phyloP scores from a whole-genome alignment of 2,329 filamentous ascomycete genomes.

The Exophiala bonariae region DNA sequence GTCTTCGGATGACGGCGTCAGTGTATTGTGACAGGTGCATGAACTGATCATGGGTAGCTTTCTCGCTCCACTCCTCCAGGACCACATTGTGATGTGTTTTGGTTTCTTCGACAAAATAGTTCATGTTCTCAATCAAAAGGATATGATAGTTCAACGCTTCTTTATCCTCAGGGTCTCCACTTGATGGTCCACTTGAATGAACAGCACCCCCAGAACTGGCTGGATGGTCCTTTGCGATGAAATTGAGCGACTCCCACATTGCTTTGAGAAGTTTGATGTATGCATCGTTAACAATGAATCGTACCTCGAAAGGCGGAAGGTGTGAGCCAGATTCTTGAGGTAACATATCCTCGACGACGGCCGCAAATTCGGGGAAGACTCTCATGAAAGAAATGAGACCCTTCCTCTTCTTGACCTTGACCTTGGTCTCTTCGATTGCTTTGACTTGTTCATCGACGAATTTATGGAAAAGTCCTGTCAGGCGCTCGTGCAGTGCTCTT shows the following conservation, averaged over 20 bases:
- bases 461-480: slow-evolving; percentile 76
- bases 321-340: slow-evolving; percentile 51
- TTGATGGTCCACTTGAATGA: slow-evolving; percentile 19
- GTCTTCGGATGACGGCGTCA: slow-evolving; percentile 81
- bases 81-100: slow-evolving; percentile 72
- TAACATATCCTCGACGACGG: slow-evolving; percentile 81
- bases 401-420: slow-evolving; percentile 98
- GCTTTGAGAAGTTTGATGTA: slow-evolving; percentile 87
- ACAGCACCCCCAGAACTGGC: slow-evolving; percentile 46
- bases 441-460: slow-evolving; percentile 95
- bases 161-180: slow-evolving; percentile 80
- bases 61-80: slow-evolving; percentile 78
- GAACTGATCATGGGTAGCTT: slow-evolving; percentile 73
- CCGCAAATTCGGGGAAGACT: slow-evolving; percentile 84
- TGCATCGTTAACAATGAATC: slow-evolving; percentile 78
- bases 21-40: slow-evolving; percentile 90
- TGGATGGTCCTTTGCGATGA: slow-evolving; percentile 76
- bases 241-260: slow-evolving; percentile 96
- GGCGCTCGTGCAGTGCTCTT: slow-evolving; percentile 73
- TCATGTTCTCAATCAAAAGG: slow-evolving; percentile 97
- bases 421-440: slow-evolving; percentile 95
- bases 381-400: slow-evolving; percentile 95
- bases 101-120: slow-evolving; percentile 91
- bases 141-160: slow-evolving; percentile 97
- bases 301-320: slow-evolving; percentile 65